These are phyloP conservation scores for Blastobotrys peoriensis DNA, from an alignment of 805 yeast genomes.

Conservation along the genomic window DNA sequence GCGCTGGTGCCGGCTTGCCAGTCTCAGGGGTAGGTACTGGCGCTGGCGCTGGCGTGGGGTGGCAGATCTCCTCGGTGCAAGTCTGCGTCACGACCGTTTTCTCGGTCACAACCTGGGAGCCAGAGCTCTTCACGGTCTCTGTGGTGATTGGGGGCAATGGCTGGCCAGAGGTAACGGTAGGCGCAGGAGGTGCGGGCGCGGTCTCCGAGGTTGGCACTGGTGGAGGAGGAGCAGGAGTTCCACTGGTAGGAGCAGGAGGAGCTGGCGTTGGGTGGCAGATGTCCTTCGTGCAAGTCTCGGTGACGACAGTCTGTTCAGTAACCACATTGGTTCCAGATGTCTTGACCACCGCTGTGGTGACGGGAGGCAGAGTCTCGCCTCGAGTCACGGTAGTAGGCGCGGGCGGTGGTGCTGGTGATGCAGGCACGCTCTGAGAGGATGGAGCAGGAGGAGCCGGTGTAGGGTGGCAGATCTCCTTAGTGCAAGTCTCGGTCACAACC, in stretches of 20 bases:
- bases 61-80: not conserved
- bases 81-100: not conserved
- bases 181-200: not conserved
- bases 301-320: not conserved
- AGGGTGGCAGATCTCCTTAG: not conserved
- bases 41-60: not conserved
- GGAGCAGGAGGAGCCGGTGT: not conserved
- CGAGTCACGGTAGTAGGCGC: too few species aligned
- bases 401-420: too few species aligned
- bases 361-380: too few species aligned
- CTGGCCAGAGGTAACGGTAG: not conserved
- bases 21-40: not conserved
- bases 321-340: not conserved
- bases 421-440: too few species aligned
- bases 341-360: not conserved
- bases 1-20: not conserved
- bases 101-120: not conserved
- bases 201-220: not conserved
- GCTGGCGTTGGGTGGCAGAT: not conserved
- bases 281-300: not conserved
- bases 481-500: not conserved
- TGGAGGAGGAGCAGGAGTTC: not conserved
- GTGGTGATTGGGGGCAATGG: not conserved
- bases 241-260: not conserved
- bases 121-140: not conserved